A percentile compares a stretch with the other conserved stretches of the same genome.
phyloP scores from a whole-genome alignment of 2,329 filamentous ascomycete species.

The Podosphaera fusca region DNA sequence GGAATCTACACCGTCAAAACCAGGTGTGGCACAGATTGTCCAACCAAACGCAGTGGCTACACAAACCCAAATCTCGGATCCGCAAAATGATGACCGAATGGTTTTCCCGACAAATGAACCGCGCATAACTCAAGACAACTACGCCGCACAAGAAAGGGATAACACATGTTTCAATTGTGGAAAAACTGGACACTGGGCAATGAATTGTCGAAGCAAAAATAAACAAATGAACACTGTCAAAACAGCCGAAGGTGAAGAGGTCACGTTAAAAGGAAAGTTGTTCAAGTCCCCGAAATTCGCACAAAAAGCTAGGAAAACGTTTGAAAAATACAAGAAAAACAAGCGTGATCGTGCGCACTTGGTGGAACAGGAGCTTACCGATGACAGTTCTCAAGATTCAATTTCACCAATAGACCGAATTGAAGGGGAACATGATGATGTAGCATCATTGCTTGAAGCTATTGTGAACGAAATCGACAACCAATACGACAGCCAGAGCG shows the following conservation, averaged over 20 bases:
- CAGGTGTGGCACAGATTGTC: not conserved
- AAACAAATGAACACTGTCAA: not conserved
- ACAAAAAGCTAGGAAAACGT: not conserved
- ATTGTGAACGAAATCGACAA: not conserved
- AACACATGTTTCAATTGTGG: not conserved
- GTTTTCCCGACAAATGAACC: not conserved
- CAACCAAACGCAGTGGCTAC: not conserved
- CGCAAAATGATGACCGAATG: not conserved
- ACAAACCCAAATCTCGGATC: not conserved
- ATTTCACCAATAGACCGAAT: not conserved
- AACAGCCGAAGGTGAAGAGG: not conserved
- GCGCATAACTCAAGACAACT: not conserved
- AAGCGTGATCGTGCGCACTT: not conserved
- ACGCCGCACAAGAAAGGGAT: not conserved
- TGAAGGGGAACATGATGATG: not conserved
- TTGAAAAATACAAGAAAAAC: not conserved
- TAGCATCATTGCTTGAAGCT: not conserved
- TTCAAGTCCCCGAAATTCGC: not conserved
- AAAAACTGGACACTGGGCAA: not conserved
- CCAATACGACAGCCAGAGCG: not conserved
- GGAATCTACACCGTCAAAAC: not conserved
- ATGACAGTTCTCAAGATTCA: not conserved
- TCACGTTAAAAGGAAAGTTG: not conserved
- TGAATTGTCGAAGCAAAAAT: not conserved
- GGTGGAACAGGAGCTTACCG: too few relatives aligned